phyloP scores from a whole-genome alignment of 768 basidiomycete genomes.

The Termitomyces sp. region DNA sequence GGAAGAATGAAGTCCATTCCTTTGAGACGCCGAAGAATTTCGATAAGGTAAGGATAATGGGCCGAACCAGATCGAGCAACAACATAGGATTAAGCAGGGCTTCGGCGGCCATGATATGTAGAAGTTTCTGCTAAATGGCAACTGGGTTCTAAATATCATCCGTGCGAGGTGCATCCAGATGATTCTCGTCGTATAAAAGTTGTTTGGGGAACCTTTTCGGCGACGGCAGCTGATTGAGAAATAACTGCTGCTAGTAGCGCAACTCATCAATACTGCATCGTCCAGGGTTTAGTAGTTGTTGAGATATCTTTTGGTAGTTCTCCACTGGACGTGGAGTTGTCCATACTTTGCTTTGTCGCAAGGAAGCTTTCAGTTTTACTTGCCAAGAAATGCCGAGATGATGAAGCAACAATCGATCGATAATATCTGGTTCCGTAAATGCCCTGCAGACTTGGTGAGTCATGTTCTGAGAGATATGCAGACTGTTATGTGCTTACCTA shows the following conservation, averaged over 20 bases:
- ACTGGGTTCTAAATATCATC: slow-evolving; percentile 1
- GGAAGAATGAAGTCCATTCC: slow-evolving; percentile 26
- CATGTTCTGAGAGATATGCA: background rate
- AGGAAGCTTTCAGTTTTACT: slow-evolving; percentile 26
- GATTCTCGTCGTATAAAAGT: slow-evolving; percentile 9
- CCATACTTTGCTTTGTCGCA: slow-evolving; percentile 32
- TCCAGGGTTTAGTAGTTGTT: slow-evolving; percentile 14
- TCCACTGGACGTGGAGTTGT: slow-evolving; percentile 15
- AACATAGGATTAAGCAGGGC: slow-evolving; percentile 31
- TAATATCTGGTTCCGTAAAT: slow-evolving; percentile 42
- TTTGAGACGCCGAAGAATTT: slow-evolving; percentile 33
- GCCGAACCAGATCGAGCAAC: slow-evolving; percentile 29
- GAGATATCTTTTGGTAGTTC: slow-evolving; percentile 13
- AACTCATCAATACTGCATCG: slow-evolving; percentile 16
- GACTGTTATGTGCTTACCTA: slow-evolving; percentile 15
- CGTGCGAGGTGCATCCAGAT: slow-evolving; percentile 25
- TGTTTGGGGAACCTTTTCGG: slow-evolving; percentile 9
- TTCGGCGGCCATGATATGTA: slow-evolving; percentile 36
- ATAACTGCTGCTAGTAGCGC: slow-evolving; percentile 26
- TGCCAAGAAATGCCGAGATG: slow-evolving; percentile 39
- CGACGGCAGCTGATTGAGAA: slow-evolving; percentile 28
- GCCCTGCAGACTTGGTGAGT: slow-evolving; percentile 21
- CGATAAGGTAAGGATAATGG: slow-evolving; percentile 32
- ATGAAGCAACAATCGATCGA: slow-evolving; percentile 39
- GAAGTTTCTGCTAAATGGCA: slow-evolving; percentile 30